phyloP scores from a whole-genome alignment of 1,284 basidiomycete genomes.

The Xerocomus amazonicus region DNA sequence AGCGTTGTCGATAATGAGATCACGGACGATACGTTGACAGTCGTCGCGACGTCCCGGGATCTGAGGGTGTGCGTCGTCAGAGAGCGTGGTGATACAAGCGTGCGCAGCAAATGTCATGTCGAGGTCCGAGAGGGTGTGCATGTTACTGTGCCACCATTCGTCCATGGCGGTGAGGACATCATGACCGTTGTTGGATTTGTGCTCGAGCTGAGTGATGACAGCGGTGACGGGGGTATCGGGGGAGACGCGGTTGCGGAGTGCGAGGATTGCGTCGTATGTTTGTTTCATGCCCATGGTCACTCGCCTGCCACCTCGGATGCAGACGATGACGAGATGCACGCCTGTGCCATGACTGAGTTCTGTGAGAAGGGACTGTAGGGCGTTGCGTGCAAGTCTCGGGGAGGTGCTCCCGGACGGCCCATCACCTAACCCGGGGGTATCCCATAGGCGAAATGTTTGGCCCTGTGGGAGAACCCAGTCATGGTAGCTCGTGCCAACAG shows the following conservation, averaged over 20 bases:
- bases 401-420: constrained; percentile 16
- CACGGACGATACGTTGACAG: constrained; percentile 23
- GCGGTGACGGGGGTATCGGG: constrained; percentile 21
- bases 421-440: constrained; percentile 26
- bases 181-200: not conserved
- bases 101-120: constrained; percentile 17
- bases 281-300: constrained; percentile 12
- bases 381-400: constrained; percentile 14
- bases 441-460: constrained; percentile 29
- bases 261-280: constrained; percentile 1
- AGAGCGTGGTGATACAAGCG: constrained; percentile 23
- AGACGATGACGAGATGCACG: too few species aligned
- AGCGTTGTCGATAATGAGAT: constrained; percentile 22
- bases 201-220: constrained; percentile 25
- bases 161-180: constrained; percentile 19
- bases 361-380: constrained; percentile 24
- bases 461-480: constrained; percentile 20
- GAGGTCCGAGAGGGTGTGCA: constrained; percentile 8
- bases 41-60: constrained; percentile 18
- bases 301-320: constrained; percentile 18
- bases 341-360: constrained; percentile 18
- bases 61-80: constrained; percentile 16
- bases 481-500: constrained; percentile 20
- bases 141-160: constrained; percentile 22
- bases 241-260: constrained; percentile 14